Evolutionary conservation across 345 rosid genomes (phyloP).

Genomic region (Reutealis trisperma): DNA sequence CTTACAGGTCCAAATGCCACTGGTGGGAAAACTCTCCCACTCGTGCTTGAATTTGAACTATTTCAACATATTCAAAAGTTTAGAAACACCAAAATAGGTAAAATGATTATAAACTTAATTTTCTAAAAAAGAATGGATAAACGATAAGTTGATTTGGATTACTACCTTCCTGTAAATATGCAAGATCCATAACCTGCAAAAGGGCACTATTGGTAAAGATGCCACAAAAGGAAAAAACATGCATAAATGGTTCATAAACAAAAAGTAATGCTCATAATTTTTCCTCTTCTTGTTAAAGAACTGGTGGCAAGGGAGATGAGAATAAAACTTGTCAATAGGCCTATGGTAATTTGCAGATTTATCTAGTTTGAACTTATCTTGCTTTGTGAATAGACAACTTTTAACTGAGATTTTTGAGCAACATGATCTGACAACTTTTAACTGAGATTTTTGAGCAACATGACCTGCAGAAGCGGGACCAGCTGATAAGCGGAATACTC

Average conservation of each 20-base stretch:
- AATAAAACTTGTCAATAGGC: background rate
- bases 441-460: background rate
- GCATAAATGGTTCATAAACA: background rate
- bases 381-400: background rate
- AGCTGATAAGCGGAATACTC: background rate
- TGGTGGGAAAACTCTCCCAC: conserved; percentile 44
- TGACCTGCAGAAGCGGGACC: background rate
- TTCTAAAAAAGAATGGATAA: background rate
- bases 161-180: conserved; percentile 77
- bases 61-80: conserved; percentile 18
- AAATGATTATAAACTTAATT: background rate
- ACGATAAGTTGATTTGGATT: conserved; percentile 5
- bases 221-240: background rate
- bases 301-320: no score
- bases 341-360: background rate
- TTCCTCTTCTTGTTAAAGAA: no score
- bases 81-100: background rate
- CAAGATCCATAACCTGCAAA: conserved; percentile 75
- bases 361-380: no score
- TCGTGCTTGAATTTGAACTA: conserved; percentile 53
- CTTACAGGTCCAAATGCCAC: conserved; percentile 58
- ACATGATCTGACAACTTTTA: no score
- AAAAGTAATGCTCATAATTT: no score
- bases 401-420: no score
- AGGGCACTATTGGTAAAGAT: background rate